Base-by-base conservation (phyloP, 148 eudicot species). In the Persicaria maculosa region DNA sequence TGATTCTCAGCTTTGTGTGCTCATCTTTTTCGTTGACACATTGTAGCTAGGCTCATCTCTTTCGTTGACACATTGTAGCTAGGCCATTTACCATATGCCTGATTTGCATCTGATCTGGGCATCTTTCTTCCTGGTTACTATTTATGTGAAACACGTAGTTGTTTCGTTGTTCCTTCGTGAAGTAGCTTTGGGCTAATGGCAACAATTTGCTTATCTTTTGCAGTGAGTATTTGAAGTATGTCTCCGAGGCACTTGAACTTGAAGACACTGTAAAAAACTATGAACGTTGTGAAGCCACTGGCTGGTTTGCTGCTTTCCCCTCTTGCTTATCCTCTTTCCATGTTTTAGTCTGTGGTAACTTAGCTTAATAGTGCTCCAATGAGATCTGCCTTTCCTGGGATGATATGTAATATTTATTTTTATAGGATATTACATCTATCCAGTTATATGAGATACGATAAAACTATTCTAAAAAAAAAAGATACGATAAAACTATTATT, bases 231-330 rank as follows among this genome's bases (percentile, higher is more conserved):
- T 68, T 91, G 90, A 86, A 85, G 7, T 87, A 82, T 85, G 91
- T 93, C 74, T 78, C 84, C 79, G 92, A 89, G 84, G 96, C 98
- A 74, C 92, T 93, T 82, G 93, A 91, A 77, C 81, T 93, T 74
- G 98, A 93, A 78, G 98, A 91, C 71, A 89, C 93, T 7, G 83
- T 93, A 68, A 91, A 89, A 84, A 93, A 89, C 77, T 86, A 81
- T 80, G 92, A 89, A 54, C 85, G 82, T 7, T 86, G 93, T 22
- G 77, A 75, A 83, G 83, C 80, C 61, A 93, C 89, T 79, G 94
- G 94, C 82, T 93, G 98, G 98, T 93, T 70, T 59, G 90, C 78
- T 25, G 20, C 47, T 68, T 54, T 40, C 70, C 9, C 19, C 70
- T 40, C 70, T 65, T 36, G 70, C 19, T 43, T 65, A 5, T 65